phyloP scores from a whole-genome alignment of 768 basidiomycete genomes.

The Leccinum truebloodii region DNA sequence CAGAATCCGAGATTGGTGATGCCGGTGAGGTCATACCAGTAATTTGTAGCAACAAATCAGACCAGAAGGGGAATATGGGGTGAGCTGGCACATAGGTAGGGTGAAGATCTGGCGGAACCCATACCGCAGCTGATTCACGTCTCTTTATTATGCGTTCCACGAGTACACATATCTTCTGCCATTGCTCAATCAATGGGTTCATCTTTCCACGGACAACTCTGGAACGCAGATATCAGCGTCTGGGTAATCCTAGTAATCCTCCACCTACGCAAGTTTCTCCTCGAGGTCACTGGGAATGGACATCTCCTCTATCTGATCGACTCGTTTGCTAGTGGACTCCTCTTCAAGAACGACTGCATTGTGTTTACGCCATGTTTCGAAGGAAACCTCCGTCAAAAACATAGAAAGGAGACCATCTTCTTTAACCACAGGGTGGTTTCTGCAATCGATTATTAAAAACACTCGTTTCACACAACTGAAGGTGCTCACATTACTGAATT shows the following conservation, averaged over 20 bases:
- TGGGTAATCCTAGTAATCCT: neutral
- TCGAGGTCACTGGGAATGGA: slow-evolving; percentile 90
- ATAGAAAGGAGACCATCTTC: slow-evolving; percentile 81
- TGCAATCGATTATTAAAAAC: slow-evolving; percentile 25
- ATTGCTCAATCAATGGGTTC: slow-evolving; percentile 80
- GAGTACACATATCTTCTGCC: slow-evolving; percentile 87
- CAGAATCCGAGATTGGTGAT: slow-evolving; percentile 17
- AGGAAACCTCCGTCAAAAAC: slow-evolving; percentile 81
- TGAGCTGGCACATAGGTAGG: slow-evolving; percentile 70
- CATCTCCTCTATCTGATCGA: slow-evolving; percentile 88
- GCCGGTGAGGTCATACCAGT: slow-evolving; percentile 31
- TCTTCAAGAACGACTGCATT: slow-evolving; percentile 79
- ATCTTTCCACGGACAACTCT: slow-evolving; percentile 79
- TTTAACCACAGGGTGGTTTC: slow-evolving; percentile 90
- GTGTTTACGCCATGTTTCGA: slow-evolving; percentile 87
- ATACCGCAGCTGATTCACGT: slow-evolving; percentile 90
- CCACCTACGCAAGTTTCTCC: slow-evolving; percentile 75
- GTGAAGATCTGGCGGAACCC: slow-evolving; percentile 60
- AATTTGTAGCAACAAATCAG: slow-evolving; percentile 34
- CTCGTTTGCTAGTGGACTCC: slow-evolving; percentile 77
- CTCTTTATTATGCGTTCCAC: slow-evolving; percentile 88
- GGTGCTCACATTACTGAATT: slow-evolving; percentile 69
- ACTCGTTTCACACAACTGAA: slow-evolving; percentile 1
- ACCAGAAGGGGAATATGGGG: slow-evolving; percentile 57
- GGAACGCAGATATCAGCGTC: slow-evolving; percentile 9